Percentiles rank a stretch among this genome's conserved stretches.
These are phyloP conservation scores for Aspergillus steynii DNA, from an alignment of 495 filamentous ascomycete species.

Conservation along the genomic window DNA sequence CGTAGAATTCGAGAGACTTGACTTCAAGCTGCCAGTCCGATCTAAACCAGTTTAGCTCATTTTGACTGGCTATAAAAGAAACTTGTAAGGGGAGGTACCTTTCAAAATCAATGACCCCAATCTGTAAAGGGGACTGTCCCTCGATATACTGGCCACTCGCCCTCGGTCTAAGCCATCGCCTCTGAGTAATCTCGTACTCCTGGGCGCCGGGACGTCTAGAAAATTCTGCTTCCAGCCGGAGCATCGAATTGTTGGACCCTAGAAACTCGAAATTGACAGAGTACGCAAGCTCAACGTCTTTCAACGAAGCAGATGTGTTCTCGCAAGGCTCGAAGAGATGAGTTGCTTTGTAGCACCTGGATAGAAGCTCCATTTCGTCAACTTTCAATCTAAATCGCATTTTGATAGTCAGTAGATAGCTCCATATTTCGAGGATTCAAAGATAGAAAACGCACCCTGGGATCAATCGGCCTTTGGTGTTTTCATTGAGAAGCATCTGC, in stretches of 20 bases:
- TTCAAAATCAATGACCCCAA: constrained; percentile 36
- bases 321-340: constrained; percentile 52
- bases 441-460: constrained; percentile 31
- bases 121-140: constrained; percentile 30
- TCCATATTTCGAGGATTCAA: background rate
- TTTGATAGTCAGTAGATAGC: constrained; percentile 6
- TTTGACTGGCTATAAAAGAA: background rate
- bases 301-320: constrained; percentile 30
- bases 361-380: constrained; percentile 25
- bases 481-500: constrained; percentile 40
- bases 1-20: constrained; percentile 34
- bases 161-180: constrained; percentile 37
- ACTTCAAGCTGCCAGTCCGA: constrained; percentile 44
- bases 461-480: constrained; percentile 39
- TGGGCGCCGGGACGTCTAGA: constrained; percentile 19
- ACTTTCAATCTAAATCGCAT: constrained; percentile 23
- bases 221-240: constrained; percentile 44
- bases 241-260: constrained; percentile 21
- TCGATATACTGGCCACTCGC: constrained; percentile 17
- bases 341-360: constrained; percentile 26
- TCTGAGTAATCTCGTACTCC: constrained; percentile 33
- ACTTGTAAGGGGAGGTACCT: constrained; percentile 20
- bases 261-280: constrained; percentile 48
- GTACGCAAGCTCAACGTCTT: constrained; percentile 29
- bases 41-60: constrained; percentile 22